These are phyloP conservation scores for Saccharomycopsis malanga DNA, from an alignment of 805 yeast species.

Conservation along the genomic window DNA sequence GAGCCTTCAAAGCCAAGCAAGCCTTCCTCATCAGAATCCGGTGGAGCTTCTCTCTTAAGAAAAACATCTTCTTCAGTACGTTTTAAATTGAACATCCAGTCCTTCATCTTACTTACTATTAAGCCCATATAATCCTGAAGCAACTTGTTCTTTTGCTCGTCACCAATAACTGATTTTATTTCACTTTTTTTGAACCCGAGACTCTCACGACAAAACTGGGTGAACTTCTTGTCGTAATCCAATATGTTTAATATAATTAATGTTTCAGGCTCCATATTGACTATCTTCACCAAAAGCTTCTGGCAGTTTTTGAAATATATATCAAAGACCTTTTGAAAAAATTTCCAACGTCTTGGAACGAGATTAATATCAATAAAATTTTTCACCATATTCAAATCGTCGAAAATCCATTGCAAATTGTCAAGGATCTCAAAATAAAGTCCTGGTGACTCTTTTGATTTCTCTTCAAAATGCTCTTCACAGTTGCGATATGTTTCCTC, in stretches of 20 bases:
- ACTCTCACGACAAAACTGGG: slow-evolving; percentile 41
- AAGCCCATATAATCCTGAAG: slow-evolving; percentile 73
- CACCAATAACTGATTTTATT: slow-evolving; percentile 54
- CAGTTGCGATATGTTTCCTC: slow-evolving; percentile 62
- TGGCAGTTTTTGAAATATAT: slow-evolving; percentile 66
- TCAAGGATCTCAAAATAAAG: slow-evolving; percentile 50
- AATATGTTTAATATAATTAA: slow-evolving; percentile 64
- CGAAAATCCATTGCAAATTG: slow-evolving; percentile 75
- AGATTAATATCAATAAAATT: slow-evolving; percentile 48
- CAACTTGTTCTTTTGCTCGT: slow-evolving; percentile 61
- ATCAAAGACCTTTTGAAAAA: slow-evolving; percentile 52
- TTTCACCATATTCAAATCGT: slow-evolving; percentile 59
- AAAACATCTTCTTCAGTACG: slow-evolving; percentile 63
- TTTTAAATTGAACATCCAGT: slow-evolving; percentile 73
- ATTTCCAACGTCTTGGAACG: slow-evolving; percentile 71
- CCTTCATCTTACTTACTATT: slow-evolving; percentile 65
- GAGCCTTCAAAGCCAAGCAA: slow-evolving; percentile 67
- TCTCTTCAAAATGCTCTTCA: slow-evolving; percentile 44
- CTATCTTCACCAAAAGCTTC: slow-evolving; percentile 52
- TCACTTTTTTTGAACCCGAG: slow-evolving; percentile 43
- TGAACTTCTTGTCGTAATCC: slow-evolving; percentile 68
- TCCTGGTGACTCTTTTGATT: slow-evolving; percentile 22
- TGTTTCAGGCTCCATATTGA: slow-evolving; percentile 75
- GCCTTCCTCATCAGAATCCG: slow-evolving; percentile 62
- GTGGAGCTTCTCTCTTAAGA: slow-evolving; percentile 58